Percentiles rank a stretch among this genome's conserved stretches.
Conservation (phyloP, 148 eudicot genomes). For the Simmondsia chinensis region DNA sequence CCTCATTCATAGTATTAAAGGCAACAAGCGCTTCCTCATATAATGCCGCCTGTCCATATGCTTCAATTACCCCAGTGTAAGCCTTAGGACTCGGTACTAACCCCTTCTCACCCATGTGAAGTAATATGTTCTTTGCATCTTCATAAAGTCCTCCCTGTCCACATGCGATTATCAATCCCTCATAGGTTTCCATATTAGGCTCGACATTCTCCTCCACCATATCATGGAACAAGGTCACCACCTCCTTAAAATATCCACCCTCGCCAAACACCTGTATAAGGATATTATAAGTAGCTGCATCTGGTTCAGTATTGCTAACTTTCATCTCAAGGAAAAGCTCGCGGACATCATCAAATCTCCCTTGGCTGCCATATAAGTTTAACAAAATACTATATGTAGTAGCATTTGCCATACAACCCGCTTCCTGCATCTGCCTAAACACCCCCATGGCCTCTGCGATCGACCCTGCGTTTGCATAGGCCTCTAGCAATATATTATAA, state of each 20-base stretch:
- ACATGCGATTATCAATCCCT: constrained; percentile 80
- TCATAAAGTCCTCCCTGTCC: constrained; percentile 90
- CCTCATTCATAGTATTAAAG: constrained; percentile 88
- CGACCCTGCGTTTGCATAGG: constrained; percentile 63
- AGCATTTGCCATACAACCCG: constrained; percentile 78
- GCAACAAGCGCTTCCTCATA: constrained; percentile 94
- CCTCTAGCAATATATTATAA: constrained; percentile 84
- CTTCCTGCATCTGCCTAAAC: constrained; percentile 92
- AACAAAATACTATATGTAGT: constrained; percentile 72
- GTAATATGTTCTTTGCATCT: constrained; percentile 65
- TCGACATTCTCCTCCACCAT: constrained; percentile 89
- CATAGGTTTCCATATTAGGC: constrained; percentile 96
- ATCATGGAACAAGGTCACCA: constrained; percentile 87
- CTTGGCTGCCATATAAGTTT: constrained; percentile 74
- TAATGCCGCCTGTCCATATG: constrained; percentile 83
- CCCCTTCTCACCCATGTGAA: constrained; percentile 60
- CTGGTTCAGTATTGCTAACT: constrained; percentile 85
- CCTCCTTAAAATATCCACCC: constrained; percentile 97
- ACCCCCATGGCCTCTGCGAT: constrained; percentile 82
- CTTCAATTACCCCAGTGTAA: constrained; percentile 82
- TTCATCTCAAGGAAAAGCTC: constrained; percentile 96
- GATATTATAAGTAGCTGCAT: constrained; percentile 81
- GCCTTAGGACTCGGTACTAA: constrained; percentile 79
- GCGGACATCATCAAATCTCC: constrained; percentile 89
- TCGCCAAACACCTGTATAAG: constrained; percentile 88